These are phyloP conservation scores for Diplodia mutila DNA, from an alignment of 2,329 filamentous ascomycete species.

Conservation along the genomic window DNA sequence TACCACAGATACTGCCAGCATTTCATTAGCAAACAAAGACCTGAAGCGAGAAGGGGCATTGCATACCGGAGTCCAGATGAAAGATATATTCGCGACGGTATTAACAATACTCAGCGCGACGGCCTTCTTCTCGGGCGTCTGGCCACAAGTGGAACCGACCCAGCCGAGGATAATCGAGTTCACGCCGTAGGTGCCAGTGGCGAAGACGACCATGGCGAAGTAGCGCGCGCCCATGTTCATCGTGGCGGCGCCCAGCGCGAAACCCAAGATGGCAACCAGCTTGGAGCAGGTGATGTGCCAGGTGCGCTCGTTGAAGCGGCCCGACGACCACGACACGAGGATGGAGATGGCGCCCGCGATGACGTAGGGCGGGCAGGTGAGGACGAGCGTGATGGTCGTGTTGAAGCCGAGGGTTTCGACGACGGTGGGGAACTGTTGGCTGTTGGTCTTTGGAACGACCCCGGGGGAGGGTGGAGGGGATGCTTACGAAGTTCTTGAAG, in stretches of 20 bases:
- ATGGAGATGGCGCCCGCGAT: constrained; percentile 34
- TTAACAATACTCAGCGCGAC: constrained; percentile 50
- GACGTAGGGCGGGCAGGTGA: constrained; percentile 32
- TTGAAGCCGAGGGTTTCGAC: constrained; percentile 44
- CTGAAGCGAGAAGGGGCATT: background rate
- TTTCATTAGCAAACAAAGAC: background rate
- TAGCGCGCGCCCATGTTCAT: constrained; percentile 38
- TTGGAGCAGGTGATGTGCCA: constrained; percentile 34
- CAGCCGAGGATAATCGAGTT: constrained; percentile 45
- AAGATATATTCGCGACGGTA: constrained; percentile 43
- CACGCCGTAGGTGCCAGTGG: constrained; percentile 35
- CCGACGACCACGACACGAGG: constrained; percentile 35
- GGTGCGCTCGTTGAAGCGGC: constrained; percentile 36
- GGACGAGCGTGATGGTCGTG: constrained; percentile 40
- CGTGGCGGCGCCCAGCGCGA: constrained; percentile 35
- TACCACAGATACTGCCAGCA: constrained; percentile 39
- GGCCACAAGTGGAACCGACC: constrained; percentile 47
- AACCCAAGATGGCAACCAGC: constrained; percentile 36
- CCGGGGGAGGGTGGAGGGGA: no score
- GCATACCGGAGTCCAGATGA: constrained; percentile 39
- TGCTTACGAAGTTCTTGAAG: constrained; percentile 14
- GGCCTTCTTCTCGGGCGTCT: constrained; percentile 51
- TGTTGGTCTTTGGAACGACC: no score
- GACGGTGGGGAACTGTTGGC: constrained; percentile 42
- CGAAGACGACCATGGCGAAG: constrained; percentile 40